A percentile compares a stretch with the other conserved stretches of the same genome.
phyloP scores from a whole-genome alignment of 208 protist species.

The Trypanosomatidae sp. region DNA sequence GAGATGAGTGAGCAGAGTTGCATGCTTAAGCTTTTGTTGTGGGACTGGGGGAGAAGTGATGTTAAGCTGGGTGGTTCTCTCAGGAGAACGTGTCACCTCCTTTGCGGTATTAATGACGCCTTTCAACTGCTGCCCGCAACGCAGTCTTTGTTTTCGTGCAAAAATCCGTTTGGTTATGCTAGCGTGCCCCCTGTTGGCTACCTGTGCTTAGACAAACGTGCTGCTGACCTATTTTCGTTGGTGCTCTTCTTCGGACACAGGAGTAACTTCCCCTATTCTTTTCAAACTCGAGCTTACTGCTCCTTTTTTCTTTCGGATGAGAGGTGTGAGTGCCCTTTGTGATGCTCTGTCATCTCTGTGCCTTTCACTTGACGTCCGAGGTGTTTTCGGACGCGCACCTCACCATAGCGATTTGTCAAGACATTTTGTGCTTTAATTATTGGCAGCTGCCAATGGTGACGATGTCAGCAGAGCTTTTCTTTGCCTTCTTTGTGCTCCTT shows the following conservation, averaged over 20 bases:
- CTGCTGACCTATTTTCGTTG: not conserved
- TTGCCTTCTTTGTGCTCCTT: conserved; percentile 9
- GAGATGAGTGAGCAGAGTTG: not conserved
- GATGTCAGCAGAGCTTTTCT: not conserved
- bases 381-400: not conserved
- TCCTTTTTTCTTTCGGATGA: not conserved
- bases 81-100: not conserved
- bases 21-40: no score
- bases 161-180: not conserved
- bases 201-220: not conserved
- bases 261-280: not conserved
- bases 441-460: not conserved
- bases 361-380: not conserved
- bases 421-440: not conserved
- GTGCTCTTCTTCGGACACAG: not conserved
- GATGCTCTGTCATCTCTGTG: not conserved
- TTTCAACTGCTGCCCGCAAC: not conserved
- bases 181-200: not conserved
- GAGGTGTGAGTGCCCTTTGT: not conserved
- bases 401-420: not conserved
- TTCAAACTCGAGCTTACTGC: not conserved
- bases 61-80: no score
- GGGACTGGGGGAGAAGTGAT: not conserved
- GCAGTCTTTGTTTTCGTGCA: not conserved
- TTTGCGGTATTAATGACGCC: no score